phyloP scores from a whole-genome alignment of 2,329 filamentous ascomycete genomes.

The Aspergillus cejpii region DNA sequence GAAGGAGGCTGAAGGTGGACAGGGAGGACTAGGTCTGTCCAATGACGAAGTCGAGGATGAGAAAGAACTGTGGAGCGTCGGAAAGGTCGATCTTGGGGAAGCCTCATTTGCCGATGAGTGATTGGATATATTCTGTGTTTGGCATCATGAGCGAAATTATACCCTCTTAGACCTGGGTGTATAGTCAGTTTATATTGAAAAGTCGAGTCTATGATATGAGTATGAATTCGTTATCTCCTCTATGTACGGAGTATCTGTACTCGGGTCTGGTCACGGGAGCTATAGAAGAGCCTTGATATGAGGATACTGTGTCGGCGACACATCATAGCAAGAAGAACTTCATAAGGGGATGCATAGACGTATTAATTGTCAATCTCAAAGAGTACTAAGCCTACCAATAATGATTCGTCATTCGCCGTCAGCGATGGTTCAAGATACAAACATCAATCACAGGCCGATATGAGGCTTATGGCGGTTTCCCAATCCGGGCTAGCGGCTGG shows the following conservation, averaged over 20 bases:
- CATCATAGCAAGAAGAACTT: too few species aligned
- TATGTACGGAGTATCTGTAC: too few species aligned
- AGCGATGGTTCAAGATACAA: too few species aligned
- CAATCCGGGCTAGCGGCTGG: constrained; percentile 19
- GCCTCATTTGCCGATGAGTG: constrained; percentile 33
- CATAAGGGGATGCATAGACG: too few species aligned
- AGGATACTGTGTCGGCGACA: too few species aligned
- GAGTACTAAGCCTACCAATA: too few species aligned
- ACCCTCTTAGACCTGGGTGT: constrained; percentile 19
- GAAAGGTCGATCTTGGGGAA: constrained; percentile 75
- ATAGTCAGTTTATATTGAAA: constrained; percentile 1
- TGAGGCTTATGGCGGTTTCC: constrained; percentile 8
- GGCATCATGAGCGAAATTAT: constrained; percentile 19
- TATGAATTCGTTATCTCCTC: neutral
- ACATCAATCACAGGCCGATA: too few species aligned
- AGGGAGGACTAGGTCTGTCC: constrained; percentile 74
- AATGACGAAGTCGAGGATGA: constrained; percentile 93
- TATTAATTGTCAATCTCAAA: too few species aligned
- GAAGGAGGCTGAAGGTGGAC: constrained; percentile 82
- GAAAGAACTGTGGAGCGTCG: constrained; percentile 91
- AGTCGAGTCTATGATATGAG: constrained; percentile 4
- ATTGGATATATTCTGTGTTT: constrained; percentile 15
- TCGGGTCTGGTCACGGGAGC: too few species aligned
- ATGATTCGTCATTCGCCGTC: too few species aligned
- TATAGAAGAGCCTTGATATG: too few species aligned